Evolutionary conservation across 176 grass and related monocot genomes (phyloP), one percentile per base, ranked within the genome.

Genomic region (Pharus latifolius): DNA sequence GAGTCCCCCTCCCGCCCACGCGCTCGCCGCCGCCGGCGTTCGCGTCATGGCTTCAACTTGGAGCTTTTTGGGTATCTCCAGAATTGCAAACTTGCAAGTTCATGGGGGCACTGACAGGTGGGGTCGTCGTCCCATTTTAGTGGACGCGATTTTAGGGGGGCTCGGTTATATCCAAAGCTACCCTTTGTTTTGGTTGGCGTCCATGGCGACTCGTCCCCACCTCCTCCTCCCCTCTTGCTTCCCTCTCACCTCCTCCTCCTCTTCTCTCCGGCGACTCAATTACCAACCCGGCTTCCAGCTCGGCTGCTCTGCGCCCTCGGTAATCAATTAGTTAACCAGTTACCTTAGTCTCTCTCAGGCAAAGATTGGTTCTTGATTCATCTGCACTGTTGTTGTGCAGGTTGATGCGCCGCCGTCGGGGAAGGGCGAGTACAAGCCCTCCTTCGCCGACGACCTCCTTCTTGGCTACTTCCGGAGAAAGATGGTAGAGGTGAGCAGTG

Each of bases 401-500:
- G 35, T 13, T 23, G 75, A 67, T 37, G 55, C 54, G 34, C 18
- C 66, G n/a, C 0, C 37, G 56, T 13, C 42, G 3, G 67, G 10
- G 10, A 59, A 72, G 60, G 43, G 32, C 1, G 67, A 73, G 67
- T 73, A 73, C 24, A 31, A 27, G 10, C 82, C 67, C 18, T 66
- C 82, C 43, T 78, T 84, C 60, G 67, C 44, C 7, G 82, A 84
- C 11, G 60, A 73, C 20, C 11, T 84, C 33, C 67, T 84, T 19
- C 74, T 84, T 26, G 44, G 51, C 43, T 84, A 73, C 60, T 84
- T 78, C 67, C 60, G 74, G 43, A 53, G 73, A 31, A 84, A 78
- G 74, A 84, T 84, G 82, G 82, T 84, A 68, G 75, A 78, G 82
- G 82, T 78, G 82, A 73, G 60, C 72, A 75, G 82, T 78, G 82